Base-by-base conservation (phyloP, 768 basidiomycete genomes). In the Agaricus sinodeliciosus region DNA sequence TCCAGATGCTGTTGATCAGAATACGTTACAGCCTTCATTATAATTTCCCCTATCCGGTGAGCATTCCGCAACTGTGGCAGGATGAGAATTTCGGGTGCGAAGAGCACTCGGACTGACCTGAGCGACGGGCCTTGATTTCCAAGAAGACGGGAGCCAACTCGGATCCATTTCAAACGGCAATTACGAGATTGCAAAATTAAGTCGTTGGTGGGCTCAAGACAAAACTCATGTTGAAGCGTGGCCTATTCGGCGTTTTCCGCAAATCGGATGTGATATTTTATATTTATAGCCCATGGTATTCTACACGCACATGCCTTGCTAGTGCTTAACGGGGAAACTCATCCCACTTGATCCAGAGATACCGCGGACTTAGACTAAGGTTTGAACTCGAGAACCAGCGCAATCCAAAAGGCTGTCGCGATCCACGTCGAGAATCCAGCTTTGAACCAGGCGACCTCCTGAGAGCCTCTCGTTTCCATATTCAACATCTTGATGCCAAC, bases 91-190 rank as follows among this genome's bases (percentile, higher is more conserved):
- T 49, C 40, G 48, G 27, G n/a, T 31, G 36, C 18, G 40, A 25
- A 44, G 18, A 35, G 16, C 28, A 26, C 28, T 37, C 34, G 22
- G 45, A 52, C 59, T 55, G 34, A 60, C 61, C 57, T 62, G 61
- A 8, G 61, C 61, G 15, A 62, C 43, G 0, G 59, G 59, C 36
- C 59, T 60, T 15, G 73, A 70, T 66, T 76, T 84, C 94, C 94
- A 97, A 0, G 88, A 89, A 1, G 78, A 79, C 0, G 89, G 85
- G 0, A 78, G 68, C 94, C 94, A 94, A 4, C 57, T 18, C 11
- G 37, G n/a, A 37, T 42, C 52, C 52, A 53, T 53, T 25, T 41
- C 9, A 7, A 8, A 35, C 50, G 34, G 43, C 28, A 51, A 51
- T 44, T 44, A 47, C 44, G 44, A 48, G 45, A 47, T 6, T 13